A percentile compares a stretch with the other conserved stretches of the same genome.
phyloP scores from a whole-genome alignment of 164 flowering plant species.

The Magnolia kwangsiensis region DNA sequence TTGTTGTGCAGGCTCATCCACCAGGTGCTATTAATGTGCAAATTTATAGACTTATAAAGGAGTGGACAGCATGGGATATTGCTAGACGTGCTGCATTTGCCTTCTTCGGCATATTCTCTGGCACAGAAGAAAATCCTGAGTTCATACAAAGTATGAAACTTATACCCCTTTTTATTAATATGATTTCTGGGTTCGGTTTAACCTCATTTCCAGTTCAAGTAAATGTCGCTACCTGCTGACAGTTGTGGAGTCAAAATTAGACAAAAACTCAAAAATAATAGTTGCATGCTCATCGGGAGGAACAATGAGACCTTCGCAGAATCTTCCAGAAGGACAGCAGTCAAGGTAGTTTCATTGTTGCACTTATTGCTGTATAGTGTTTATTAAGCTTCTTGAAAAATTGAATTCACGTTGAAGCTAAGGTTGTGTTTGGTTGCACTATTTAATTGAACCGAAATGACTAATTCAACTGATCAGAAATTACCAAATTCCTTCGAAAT shows the following conservation, averaged over 20 bases:
- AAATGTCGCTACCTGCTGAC: conserved; percentile 11
- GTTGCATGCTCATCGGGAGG: conserved; percentile 94
- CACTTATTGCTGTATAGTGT: too few species aligned
- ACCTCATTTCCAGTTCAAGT: not conserved
- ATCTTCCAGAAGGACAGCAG: conserved; percentile 96
- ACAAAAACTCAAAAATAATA: conserved; percentile 79
- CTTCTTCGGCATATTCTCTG: conserved; percentile 92
- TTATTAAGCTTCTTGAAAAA: not conserved
- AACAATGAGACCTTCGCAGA: conserved; percentile 86
- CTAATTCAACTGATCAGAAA: too few species aligned
- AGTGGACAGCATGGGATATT: conserved; percentile 99
- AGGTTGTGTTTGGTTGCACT: not conserved
- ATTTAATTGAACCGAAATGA: too few species aligned
- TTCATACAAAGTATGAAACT: conserved; percentile 59
- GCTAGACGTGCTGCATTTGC: conserved; percentile 97
- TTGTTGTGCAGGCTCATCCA: conserved; percentile 62
- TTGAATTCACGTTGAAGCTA: not conserved
- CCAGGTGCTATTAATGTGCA: conserved; percentile 87
- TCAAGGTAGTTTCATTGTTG: conserved; percentile 52
- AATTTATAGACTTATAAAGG: conserved; percentile 91
- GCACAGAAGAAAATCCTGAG: conserved; percentile 98
- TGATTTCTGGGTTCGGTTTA: not conserved
- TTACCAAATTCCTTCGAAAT: too few species aligned
- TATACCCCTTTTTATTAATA: not conserved
- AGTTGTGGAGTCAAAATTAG: conserved; percentile 78